Base-by-base conservation (phyloP, 768 basidiomycete genomes). In the Kwoniella mangroviensis region DNA sequence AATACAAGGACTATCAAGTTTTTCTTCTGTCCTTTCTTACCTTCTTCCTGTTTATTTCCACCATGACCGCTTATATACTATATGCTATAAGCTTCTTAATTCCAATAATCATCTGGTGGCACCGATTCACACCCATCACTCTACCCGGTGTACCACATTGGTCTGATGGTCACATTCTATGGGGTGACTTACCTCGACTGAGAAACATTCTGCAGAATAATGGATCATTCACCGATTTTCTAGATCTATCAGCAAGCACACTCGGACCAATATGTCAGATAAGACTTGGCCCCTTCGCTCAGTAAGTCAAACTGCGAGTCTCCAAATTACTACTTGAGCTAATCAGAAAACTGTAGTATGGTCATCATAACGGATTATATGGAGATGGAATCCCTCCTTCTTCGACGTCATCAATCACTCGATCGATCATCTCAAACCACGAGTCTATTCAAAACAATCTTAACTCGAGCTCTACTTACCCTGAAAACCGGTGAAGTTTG, bases 221-320 rank as follows among this genome's bases (percentile, higher is more conserved):
- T 1, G 51, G 57, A 11, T 61, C 67, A 5, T 59, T 62, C n/a
- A 61, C 57, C 19, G 49, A 56, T 24, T 59, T 59, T 12, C 21
- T 68, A 12, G 67, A 68, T 51, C n/a, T 45, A 9, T 34, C 67
- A 12, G 45, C 67, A 7, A 54, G 42, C 42, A 67, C 75, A 11
- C 64, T 72, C 1, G 73, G 80, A 21, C 72, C 75, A 7, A 74
- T 81, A 15, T 71, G 71, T 26, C 78, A 81, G 52, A 45, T 81
- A 52, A 64, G 75, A 15, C 40, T 78, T 6, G 73, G 76, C 17
- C 69, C 70, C 22, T 57, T 73, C 15, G 60, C 28, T 10, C 72
- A 66, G 77, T 78, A 11, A 67, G 76, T 67, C n/a, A n/a, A n/a
- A n/a, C n/a, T n/a, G n/a, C n/a, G n/a, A n/a, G n/a, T n/a, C n/a